Evolutionary conservation across 192 early-diverging fungal genomes (phyloP), one percentile per base, ranked within the genome.

Genomic region (Rhizoclosmatium globosum): DNA sequence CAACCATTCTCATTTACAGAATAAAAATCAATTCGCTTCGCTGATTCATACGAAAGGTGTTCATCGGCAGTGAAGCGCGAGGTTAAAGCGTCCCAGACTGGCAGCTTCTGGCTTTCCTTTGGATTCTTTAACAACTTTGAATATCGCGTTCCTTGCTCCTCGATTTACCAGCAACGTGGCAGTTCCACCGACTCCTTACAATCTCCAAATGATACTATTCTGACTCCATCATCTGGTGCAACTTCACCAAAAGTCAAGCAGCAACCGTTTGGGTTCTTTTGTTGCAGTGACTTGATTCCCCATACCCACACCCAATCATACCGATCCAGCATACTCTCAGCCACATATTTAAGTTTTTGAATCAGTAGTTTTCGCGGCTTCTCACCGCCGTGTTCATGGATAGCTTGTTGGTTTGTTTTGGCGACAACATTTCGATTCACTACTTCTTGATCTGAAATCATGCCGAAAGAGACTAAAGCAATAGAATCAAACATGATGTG

Each of bases 261-360:
- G 53, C 9, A 31, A 0, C 31, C 31, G 31, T 31, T 31, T 31
- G 31, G 31, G 31, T 31, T 31, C 31, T 31, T 31, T 31, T 31
- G 31, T 31, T 31, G 31, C 31, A 31, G 31, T 31, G 31, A 31
- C 31, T 31, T 31, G 31, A 31, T 31, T 31, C 31, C 31, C 31
- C 31, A 31, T 31, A 68, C 13, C 67, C 67, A 68, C 6, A 68
- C 67, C 67, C 67, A 68, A 17, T 68, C 67, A 13, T 19, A 41
- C 1, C 15, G 9, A 15, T 64, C 62, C 62, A 64, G 23, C 62
- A 23, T 23, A 23, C 38, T 11, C 53, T 15, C 53, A 56, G 31
- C 31, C 31, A 31, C 31, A 31, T 31, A 31, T 31, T 31, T 31
- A 31, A 31, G 31, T 31, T 31, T 31, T 31, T 31, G 53, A n/a